These are phyloP conservation scores for Saccharomycopsis synnaedendra DNA, from an alignment of 805 yeast genomes.

Conservation along the genomic window DNA sequence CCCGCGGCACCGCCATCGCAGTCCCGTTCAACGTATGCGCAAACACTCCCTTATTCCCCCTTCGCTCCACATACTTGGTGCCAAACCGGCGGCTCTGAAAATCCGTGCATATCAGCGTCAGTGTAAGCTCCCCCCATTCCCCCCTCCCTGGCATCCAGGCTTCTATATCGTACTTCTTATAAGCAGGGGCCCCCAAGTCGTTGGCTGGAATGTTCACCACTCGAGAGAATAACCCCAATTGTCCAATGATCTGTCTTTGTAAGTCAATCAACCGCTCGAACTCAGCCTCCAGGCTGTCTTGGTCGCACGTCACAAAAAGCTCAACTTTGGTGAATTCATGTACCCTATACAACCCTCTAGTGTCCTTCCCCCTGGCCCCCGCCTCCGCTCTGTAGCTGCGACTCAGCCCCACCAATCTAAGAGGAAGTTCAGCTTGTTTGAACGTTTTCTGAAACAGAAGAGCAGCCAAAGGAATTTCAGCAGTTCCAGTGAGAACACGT, in stretches of 20 bases:
- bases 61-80: slow-evolving; percentile 38
- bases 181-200: slow-evolving; percentile 91
- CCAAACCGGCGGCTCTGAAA: slow-evolving; percentile 80
- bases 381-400: slow-evolving; percentile 93
- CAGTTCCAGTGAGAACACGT: slow-evolving; percentile 79
- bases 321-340: slow-evolving; percentile 97
- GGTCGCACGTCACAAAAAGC: slow-evolving; percentile 61
- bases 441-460: slow-evolving; percentile 40
- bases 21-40: slow-evolving; percentile 91
- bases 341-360: slow-evolving; percentile 85
- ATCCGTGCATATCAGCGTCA: slow-evolving; percentile 87
- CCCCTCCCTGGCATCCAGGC: slow-evolving; percentile 98
- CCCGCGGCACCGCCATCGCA: slow-evolving; percentile 89
- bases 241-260: slow-evolving; percentile 52
- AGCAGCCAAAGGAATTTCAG: slow-evolving; percentile 91
- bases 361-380: slow-evolving; percentile 89
- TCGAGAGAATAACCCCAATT: slow-evolving; percentile 69
- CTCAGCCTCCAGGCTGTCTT: slow-evolving; percentile 33
- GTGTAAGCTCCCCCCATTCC: slow-evolving; percentile 83
- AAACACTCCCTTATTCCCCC: slow-evolving; percentile 28
- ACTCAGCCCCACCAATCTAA: slow-evolving; percentile 65
- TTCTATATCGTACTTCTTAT: slow-evolving; percentile 84
- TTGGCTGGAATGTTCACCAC: slow-evolving; percentile 81
- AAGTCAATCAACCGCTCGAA: slow-evolving; percentile 50
- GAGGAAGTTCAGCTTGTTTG: slow-evolving; percentile 34